phyloP scores from a whole-genome alignment of 2,329 filamentous ascomycete species.

The Paracorniculantispora psalliotae region DNA sequence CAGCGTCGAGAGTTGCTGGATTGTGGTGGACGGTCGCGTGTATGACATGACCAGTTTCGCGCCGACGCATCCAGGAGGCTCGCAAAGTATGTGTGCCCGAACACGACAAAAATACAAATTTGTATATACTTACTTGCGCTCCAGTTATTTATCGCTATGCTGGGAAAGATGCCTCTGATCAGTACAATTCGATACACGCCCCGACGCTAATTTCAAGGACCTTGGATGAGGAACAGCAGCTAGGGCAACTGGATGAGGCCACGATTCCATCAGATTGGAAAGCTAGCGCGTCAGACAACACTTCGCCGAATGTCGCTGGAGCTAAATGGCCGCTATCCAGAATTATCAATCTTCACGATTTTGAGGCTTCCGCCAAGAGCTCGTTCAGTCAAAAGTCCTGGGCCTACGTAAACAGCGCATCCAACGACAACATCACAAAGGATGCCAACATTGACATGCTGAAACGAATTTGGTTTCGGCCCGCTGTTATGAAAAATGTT shows the following conservation, averaged over 20 bases:
- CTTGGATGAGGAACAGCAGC: conserved; percentile 14
- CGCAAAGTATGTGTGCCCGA: conserved; percentile 12
- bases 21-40: conserved; percentile 61
- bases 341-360: conserved; percentile 24
- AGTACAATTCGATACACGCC: conserved; percentile 22
- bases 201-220: conserved; percentile 19
- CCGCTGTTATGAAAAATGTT: conserved; percentile 22
- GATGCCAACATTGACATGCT: conserved; percentile 19
- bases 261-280: conserved; percentile 10
- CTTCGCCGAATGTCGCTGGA: background rate
- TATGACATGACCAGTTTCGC: conserved; percentile 46
- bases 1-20: conserved; percentile 51
- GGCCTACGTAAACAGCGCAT: conserved; percentile 22
- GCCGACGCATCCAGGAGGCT: conserved; percentile 20
- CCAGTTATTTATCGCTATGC: conserved; percentile 23
- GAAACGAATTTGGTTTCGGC: conserved; percentile 21
- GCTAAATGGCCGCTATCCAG: conserved; percentile 15
- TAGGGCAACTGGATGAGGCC: conserved; percentile 17
- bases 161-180: conserved; percentile 21
- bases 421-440: conserved; percentile 23
- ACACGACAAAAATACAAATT: too few species aligned
- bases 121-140: background rate
- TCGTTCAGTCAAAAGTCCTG: conserved; percentile 18
- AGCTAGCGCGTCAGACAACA: background rate
- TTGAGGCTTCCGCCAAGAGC: conserved; percentile 19